Evolutionary conservation across 768 basidiomycete species (phyloP).

Genomic region (Rhizopogon vinicolor): DNA sequence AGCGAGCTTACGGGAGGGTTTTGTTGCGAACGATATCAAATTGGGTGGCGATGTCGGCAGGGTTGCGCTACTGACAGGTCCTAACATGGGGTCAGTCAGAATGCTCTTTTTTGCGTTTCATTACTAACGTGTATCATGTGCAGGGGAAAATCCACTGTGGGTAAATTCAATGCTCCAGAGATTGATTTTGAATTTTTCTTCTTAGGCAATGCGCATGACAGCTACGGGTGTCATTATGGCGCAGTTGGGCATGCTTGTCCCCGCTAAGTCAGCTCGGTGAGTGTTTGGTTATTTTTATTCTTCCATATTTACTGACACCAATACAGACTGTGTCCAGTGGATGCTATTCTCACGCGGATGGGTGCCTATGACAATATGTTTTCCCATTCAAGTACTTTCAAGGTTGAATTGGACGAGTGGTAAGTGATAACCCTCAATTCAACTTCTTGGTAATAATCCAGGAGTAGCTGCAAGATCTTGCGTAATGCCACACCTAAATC

Average conservation of each 20-base stretch:
- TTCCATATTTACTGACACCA: constrained; percentile 4
- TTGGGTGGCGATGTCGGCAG: constrained; percentile 73
- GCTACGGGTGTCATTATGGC: constrained; percentile 93
- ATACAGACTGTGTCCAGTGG: constrained; percentile 77
- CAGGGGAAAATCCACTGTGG: constrained; percentile 76
- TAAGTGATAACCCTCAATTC: constrained; percentile 23
- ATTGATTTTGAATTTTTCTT: not conserved
- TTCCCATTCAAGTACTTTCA: constrained; percentile 92
- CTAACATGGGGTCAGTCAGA: constrained; percentile 77
- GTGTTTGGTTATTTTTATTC: constrained; percentile 9
- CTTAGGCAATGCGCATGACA: constrained; percentile 89
- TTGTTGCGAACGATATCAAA: constrained; percentile 92
- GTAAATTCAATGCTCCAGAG: constrained; percentile 4
- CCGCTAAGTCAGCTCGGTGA: constrained; percentile 75
- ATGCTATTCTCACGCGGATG: constrained; percentile 94
- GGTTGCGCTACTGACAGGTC: constrained; percentile 83
- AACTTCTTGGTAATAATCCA: not conserved
- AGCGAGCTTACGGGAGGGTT: constrained; percentile 61
- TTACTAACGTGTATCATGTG: not conserved
- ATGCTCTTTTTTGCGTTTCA: not conserved
- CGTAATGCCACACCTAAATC: constrained; percentile 92
- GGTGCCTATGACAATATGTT: constrained; percentile 99
- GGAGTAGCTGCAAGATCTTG: constrained; percentile 80
- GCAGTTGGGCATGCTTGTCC: constrained; percentile 93
- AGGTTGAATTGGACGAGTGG: constrained; percentile 98